Evolutionary conservation across 2,329 filamentous ascomycete species (phyloP).

Genomic region (Pseudohalonectria lignicola): DNA sequence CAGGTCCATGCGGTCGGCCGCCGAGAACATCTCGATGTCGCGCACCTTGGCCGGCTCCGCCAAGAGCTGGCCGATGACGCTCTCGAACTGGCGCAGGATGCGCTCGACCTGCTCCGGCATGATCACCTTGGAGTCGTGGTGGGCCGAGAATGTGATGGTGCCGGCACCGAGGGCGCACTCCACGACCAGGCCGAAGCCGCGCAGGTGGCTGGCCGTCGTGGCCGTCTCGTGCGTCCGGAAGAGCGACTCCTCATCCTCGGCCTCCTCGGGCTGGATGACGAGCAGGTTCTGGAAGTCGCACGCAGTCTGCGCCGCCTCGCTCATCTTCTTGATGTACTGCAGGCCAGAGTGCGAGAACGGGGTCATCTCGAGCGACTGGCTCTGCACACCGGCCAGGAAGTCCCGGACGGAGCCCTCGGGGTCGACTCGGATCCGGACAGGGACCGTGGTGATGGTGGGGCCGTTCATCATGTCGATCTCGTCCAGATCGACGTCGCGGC

Average conservation of each 20-base stretch:
- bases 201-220: slow-evolving; percentile 5
- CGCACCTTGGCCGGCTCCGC: neutral
- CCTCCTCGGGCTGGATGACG: slow-evolving; percentile 14
- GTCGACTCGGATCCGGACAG: slow-evolving; percentile 12
- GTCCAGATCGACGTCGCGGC: slow-evolving; percentile 14
- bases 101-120: neutral
- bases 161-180: neutral
- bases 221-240: slow-evolving; percentile 3
- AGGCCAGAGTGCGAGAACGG: slow-evolving; percentile 12
- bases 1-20: neutral
- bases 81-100: neutral
- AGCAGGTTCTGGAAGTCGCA: slow-evolving; percentile 17
- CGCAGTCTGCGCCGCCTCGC: slow-evolving; percentile 6
- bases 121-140: neutral
- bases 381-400: slow-evolving; percentile 13
- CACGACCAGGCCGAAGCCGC: slow-evolving; percentile 2
- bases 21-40: neutral
- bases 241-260: neutral
- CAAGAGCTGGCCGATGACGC: neutral
- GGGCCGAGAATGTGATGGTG: neutral
- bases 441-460: slow-evolving; percentile 25
- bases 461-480: slow-evolving; percentile 8
- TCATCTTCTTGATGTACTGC: slow-evolving; percentile 11
- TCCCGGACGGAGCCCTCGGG: neutral
- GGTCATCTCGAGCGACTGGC: slow-evolving; percentile 10